phyloP scores from a whole-genome alignment of 2,329 filamentous ascomycete species.

The Penicillium sp. region DNA sequence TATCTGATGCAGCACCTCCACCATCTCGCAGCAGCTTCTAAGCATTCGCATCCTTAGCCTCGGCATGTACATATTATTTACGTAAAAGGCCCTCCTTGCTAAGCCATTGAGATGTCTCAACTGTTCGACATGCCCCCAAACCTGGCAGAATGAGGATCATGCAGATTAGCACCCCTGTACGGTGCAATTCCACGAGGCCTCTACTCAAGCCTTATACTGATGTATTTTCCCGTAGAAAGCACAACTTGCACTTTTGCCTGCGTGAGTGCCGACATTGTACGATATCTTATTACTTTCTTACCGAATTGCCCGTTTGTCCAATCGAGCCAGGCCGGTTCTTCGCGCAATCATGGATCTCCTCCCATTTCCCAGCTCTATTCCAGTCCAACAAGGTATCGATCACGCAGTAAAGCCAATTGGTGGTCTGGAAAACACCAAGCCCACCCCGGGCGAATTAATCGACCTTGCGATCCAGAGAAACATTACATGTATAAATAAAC shows the following conservation, averaged over 20 bases:
- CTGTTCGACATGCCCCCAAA: too few species aligned
- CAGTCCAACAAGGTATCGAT: neutral
- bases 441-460: slow-evolving; percentile 3
- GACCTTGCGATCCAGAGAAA: slow-evolving; percentile 16
- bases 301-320: neutral
- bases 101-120: neutral
- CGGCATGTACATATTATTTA: neutral
- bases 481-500: slow-evolving; percentile 3
- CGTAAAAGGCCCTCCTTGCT: neutral
- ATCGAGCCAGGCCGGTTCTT: neutral
- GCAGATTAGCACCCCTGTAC: too few species aligned
- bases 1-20: neutral
- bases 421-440: neutral
- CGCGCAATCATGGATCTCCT: neutral
- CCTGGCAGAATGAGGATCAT: too few species aligned
- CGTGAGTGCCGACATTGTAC: too few species aligned
- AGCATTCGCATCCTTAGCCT: neutral
- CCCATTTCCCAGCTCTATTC: neutral
- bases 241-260: too few species aligned
- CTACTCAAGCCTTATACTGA: too few species aligned
- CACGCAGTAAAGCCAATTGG: neutral
- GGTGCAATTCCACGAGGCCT: too few species aligned
- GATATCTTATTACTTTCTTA: too few species aligned
- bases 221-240: too few species aligned
- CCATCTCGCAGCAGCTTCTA: neutral